Percentiles rank a stretch among this genome's conserved stretches.
Conservation (phyloP, 805 yeast species). For the Saccharomyces paradoxus region DNA sequence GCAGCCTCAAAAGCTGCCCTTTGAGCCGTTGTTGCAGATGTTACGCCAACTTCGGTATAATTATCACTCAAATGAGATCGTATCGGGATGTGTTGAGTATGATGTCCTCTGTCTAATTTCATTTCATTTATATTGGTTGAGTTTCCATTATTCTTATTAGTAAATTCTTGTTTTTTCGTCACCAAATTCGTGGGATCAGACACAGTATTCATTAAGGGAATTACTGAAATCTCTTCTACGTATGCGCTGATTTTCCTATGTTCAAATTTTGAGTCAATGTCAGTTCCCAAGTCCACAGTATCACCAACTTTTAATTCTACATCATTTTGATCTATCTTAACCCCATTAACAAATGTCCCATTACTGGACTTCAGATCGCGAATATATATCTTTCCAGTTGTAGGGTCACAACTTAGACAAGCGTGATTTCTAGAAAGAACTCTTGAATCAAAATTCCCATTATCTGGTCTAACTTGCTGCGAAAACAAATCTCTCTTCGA, state of each 20-base stretch:
- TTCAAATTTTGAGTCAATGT: conserved; percentile 54
- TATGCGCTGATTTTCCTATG: conserved; percentile 83
- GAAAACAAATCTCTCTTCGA: conserved; percentile 29
- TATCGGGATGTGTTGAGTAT: not conserved
- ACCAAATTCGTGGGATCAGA: not conserved
- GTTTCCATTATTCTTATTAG: not conserved
- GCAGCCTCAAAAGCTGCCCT: conserved; percentile 46
- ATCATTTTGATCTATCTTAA: conserved; percentile 48
- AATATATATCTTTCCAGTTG: conserved; percentile 58
- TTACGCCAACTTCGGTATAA: not conserved
- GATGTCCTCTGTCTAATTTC: not conserved
- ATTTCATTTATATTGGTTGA: not conserved
- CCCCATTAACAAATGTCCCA: conserved; percentile 86
- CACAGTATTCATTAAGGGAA: conserved; percentile 27
- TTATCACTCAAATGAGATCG: not conserved
- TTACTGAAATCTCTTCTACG: conserved; percentile 63
- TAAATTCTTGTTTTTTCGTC: not conserved
- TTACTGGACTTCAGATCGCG: conserved; percentile 86
- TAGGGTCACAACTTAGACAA: conserved; percentile 65
- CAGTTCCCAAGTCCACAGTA: conserved; percentile 87
- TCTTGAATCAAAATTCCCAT: conserved; percentile 90
- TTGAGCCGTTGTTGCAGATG: conserved; percentile 15
- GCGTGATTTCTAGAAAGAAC: conserved; percentile 94
- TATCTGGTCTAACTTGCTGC: conserved; percentile 47
- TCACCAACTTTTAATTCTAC: conserved; percentile 72